Percentiles rank a stretch among this genome's conserved stretches.
Evolutionary conservation across 2,329 filamentous ascomycete genomes (phyloP).

Genomic region (Cercospora sojina): DNA sequence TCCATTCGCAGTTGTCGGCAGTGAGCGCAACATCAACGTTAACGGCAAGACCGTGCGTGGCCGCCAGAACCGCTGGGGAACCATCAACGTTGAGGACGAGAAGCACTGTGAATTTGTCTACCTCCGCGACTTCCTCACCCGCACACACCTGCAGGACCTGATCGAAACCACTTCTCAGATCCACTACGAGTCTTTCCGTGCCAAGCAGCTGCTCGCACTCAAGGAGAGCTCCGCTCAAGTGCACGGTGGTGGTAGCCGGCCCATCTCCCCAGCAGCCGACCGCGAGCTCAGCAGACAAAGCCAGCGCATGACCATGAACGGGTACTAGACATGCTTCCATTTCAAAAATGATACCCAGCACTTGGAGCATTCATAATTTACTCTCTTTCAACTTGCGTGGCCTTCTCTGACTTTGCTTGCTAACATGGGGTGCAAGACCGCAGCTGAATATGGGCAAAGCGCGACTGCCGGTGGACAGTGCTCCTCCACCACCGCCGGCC

Average conservation of each 20-base stretch:
- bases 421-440: slow-evolving; percentile 18
- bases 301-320: slow-evolving; percentile 98
- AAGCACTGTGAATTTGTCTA: slow-evolving; percentile 99
- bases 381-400: slow-evolving; percentile 5
- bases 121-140: slow-evolving; percentile 95
- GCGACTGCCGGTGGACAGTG: slow-evolving; percentile 1
- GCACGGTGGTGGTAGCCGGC: slow-evolving; percentile 67
- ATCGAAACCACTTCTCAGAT: slow-evolving; percentile 99
- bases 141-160: slow-evolving; percentile 96
- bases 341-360: slow-evolving; percentile 23
- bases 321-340: slow-evolving; percentile 65
- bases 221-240: slow-evolving; percentile 95
- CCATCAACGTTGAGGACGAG: slow-evolving; percentile 99
- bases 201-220: slow-evolving; percentile 94
- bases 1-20: slow-evolving; percentile 96
- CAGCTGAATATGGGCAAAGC: slow-evolving; percentile 9
- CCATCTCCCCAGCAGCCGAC: slow-evolving; percentile 92
- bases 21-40: slow-evolving; percentile 96
- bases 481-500: neutral
- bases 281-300: slow-evolving; percentile 95
- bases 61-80: slow-evolving; percentile 98
- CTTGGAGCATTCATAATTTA: slow-evolving; percentile 26
- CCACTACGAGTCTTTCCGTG: slow-evolving; percentile 98
- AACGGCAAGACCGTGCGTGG: slow-evolving; percentile 90
- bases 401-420: slow-evolving; percentile 18